Evolutionary conservation across 768 basidiomycete species (phyloP).

Genomic region (Podaxis mareebaensis): DNA sequence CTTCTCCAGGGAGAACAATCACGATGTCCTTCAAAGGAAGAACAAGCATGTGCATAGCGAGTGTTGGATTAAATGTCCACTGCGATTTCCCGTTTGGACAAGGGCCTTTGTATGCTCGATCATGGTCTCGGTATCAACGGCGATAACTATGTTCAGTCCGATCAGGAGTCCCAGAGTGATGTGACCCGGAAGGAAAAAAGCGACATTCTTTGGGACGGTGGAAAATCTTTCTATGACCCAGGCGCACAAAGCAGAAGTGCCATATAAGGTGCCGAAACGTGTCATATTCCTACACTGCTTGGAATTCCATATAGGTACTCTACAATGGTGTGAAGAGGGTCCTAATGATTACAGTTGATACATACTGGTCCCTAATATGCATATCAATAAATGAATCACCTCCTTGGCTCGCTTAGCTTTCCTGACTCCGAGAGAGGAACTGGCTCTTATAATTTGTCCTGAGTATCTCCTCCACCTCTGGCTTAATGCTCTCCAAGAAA

Average conservation of each 20-base stretch:
- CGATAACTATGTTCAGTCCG: background rate
- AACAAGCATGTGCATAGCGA: background rate
- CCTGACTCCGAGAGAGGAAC: too few species aligned
- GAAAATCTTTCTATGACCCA: too few species aligned
- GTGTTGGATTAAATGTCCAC: background rate
- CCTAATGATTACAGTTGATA: too few species aligned
- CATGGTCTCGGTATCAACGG: background rate
- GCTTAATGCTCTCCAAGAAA: slow-evolving; percentile 47
- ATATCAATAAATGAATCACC: too few species aligned
- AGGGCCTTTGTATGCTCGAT: background rate
- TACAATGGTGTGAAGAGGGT: too few species aligned
- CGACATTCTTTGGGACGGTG: background rate
- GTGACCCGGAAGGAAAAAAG: background rate
- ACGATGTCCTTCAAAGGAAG: background rate
- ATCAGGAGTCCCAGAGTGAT: background rate
- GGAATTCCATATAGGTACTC: too few species aligned
- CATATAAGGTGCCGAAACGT: too few species aligned
- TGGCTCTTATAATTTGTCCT: background rate
- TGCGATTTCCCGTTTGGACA: background rate
- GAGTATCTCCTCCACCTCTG: slow-evolving; percentile 36
- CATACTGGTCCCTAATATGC: too few species aligned
- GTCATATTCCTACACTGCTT: too few species aligned
- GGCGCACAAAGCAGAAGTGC: too few species aligned
- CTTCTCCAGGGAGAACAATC: background rate
- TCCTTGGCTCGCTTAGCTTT: too few species aligned